These are phyloP conservation scores for Cinnamomum micranthum DNA, from an alignment of 164 flowering plant genomes.

Conservation along the genomic window DNA sequence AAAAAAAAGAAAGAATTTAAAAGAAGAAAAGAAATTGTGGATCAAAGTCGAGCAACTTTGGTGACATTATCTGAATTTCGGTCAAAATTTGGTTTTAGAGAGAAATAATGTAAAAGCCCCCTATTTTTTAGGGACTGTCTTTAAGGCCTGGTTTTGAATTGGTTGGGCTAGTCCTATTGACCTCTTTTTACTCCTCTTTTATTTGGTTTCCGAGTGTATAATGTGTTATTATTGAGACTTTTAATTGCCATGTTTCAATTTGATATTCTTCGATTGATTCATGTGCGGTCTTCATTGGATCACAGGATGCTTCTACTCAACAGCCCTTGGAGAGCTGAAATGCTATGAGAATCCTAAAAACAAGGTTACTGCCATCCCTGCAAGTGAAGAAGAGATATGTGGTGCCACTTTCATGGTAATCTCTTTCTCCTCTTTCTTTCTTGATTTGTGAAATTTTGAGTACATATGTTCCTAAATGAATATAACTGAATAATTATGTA, in stretches of 20 bases:
- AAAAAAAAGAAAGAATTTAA: too few species aligned
- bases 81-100: too few species aligned
- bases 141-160: not conserved
- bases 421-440: not conserved
- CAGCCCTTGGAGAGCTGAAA: slow-evolving; percentile 48
- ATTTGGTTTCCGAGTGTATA: not conserved
- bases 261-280: too few species aligned
- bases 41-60: too few species aligned
- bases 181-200: not conserved
- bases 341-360: slow-evolving; percentile 78
- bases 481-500: too few species aligned
- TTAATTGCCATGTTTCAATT: too few species aligned
- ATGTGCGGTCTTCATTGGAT: not conserved
- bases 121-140: not conserved
- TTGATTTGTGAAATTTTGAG: not conserved
- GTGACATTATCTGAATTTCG: too few species aligned
- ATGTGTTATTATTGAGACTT: too few species aligned
- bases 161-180: not conserved
- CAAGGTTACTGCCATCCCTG: slow-evolving; percentile 75
- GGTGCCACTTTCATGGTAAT: slow-evolving; percentile 69
- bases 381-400: slow-evolving; percentile 70
- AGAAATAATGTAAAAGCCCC: too few species aligned
- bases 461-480: too few species aligned
- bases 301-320: slow-evolving; percentile 71
- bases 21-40: too few species aligned